phyloP scores from a whole-genome alignment of 2,329 filamentous ascomycete species.

The Sporothrix brunneoviolacea region DNA sequence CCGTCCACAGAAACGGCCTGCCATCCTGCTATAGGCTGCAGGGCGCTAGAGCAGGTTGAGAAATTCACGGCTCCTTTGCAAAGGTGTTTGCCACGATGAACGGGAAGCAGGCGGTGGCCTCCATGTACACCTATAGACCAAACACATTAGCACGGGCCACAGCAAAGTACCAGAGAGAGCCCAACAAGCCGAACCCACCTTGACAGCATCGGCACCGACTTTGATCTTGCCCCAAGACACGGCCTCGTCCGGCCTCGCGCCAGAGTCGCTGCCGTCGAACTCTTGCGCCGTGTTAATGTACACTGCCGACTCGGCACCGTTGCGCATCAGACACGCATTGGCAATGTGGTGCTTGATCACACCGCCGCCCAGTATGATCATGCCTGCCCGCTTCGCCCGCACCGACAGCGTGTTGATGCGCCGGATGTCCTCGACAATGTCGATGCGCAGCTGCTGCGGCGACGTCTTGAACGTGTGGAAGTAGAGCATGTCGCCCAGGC shows the following conservation, averaged over 20 bases:
- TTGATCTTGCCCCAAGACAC: constrained; percentile 99
- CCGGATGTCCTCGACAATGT: constrained; percentile 90
- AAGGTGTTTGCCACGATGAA: constrained; percentile 63
- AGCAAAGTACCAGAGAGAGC: neutral
- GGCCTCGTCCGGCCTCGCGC: constrained; percentile 89
- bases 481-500: constrained; percentile 95
- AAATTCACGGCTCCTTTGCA: constrained; percentile 41
- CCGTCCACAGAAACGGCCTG: too few species aligned
- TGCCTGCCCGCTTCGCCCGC: constrained; percentile 78
- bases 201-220: constrained; percentile 76
- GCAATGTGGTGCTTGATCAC: constrained; percentile 98
- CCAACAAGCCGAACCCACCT: constrained; percentile 46
- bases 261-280: constrained; percentile 95
- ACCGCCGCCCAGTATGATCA: constrained; percentile 92
- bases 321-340: constrained; percentile 95
- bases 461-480: constrained; percentile 94
- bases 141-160: constrained; percentile 12
- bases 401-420: constrained; percentile 89
- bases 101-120: constrained; percentile 59
- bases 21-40: neutral
- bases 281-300: constrained; percentile 98
- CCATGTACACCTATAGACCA: constrained; percentile 49
- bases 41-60: neutral
- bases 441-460: constrained; percentile 72
- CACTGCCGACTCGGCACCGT: constrained; percentile 92